Percentiles rank a stretch among this genome's conserved stretches.
Evolutionary conservation across 192 early-diverging fungal species (phyloP).

Genomic region (Allomyces macrogynus): DNA sequence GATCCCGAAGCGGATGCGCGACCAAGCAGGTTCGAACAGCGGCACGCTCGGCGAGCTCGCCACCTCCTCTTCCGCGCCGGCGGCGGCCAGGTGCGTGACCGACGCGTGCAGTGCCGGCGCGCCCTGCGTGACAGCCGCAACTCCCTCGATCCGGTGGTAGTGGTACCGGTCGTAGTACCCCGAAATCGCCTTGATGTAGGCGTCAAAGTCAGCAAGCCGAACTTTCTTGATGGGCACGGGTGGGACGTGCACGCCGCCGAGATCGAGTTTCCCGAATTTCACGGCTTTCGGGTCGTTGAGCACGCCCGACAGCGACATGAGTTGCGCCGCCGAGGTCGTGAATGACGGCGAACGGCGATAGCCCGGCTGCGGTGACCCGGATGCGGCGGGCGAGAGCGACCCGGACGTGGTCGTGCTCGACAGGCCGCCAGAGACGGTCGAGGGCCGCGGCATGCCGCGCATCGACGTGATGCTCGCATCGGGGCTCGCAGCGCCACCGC

Average conservation of each 20-base stretch:
- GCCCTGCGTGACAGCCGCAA: constrained; percentile 20
- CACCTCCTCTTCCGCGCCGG: constrained; percentile 16
- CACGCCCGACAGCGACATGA: constrained; percentile 28
- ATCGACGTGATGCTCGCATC: too few species aligned
- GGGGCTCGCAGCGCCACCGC: too few species aligned
- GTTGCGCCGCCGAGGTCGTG: background rate
- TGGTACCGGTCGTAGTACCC: constrained; percentile 65
- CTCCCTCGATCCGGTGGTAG: constrained; percentile 10
- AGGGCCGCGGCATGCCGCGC: too few species aligned
- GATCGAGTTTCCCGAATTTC: constrained; percentile 32
- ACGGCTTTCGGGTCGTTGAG: constrained; percentile 39
- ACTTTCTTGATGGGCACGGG: constrained; percentile 45
- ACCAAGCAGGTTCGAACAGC: constrained; percentile 24
- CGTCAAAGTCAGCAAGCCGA: constrained; percentile 60
- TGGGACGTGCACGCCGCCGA: constrained; percentile 22
- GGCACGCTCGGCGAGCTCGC: constrained; percentile 15
- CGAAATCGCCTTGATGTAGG: constrained; percentile 48
- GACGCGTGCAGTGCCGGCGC: constrained; percentile 27
- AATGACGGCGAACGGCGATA: background rate
- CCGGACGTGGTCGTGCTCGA: too few species aligned
- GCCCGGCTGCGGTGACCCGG: background rate
- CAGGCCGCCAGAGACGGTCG: too few species aligned
- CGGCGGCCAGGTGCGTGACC: constrained; percentile 14
- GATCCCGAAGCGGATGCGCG: constrained; percentile 32
- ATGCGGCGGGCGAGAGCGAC: too few species aligned